Percentiles rank a stretch among this genome's conserved stretches.
These are phyloP conservation scores for Solanum chacoense DNA, from an alignment of 305 asterid species.

Conservation along the genomic window DNA sequence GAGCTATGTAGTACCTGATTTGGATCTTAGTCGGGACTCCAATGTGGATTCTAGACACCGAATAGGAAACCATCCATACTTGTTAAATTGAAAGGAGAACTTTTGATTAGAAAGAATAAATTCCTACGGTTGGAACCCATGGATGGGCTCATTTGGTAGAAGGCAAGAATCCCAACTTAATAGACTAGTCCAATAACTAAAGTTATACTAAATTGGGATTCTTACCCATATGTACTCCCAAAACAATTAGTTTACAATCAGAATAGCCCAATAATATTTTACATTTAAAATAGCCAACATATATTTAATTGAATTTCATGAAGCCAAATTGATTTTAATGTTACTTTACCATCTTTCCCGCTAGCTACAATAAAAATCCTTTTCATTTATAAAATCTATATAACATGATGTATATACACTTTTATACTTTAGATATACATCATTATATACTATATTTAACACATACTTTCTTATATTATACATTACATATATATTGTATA, in stretches of 20 bases:
- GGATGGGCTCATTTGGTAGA: background rate
- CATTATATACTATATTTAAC: background rate
- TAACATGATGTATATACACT: background rate
- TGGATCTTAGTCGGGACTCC: background rate
- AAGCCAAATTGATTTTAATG: background rate
- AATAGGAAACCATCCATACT: background rate
- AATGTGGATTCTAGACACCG: background rate
- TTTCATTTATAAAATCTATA: background rate
- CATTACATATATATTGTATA: background rate
- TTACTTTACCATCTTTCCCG: background rate
- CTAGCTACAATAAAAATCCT: background rate
- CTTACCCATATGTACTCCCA: background rate
- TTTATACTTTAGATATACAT: background rate
- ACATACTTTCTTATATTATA: background rate
- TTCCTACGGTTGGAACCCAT: background rate
- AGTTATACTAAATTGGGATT: background rate
- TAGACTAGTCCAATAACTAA: background rate
- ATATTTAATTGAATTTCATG: background rate
- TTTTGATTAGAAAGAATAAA: background rate
- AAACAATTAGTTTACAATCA: background rate
- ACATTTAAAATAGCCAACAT: background rate
- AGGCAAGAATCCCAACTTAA: background rate
- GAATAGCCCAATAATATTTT: background rate
- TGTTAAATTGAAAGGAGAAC: background rate
- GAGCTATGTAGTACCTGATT: background rate